These are phyloP conservation scores for Saccharomyces hybrid DNA, from an alignment of 1,139 yeast species.

Conservation along the genomic window DNA sequence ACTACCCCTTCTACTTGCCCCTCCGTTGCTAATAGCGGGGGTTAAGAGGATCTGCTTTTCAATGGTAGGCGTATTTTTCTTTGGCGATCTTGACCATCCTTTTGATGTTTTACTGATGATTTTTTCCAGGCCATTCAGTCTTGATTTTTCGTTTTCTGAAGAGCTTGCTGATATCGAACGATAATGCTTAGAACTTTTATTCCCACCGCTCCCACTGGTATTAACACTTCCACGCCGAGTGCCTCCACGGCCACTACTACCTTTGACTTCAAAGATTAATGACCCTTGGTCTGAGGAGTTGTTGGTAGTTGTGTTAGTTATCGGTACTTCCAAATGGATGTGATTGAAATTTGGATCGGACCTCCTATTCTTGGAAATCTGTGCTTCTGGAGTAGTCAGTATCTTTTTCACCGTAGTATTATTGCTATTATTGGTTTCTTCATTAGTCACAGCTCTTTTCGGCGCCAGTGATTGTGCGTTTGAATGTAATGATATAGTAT, in stretches of 20 bases:
- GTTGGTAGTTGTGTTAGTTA: not conserved
- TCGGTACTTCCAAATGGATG: not conserved
- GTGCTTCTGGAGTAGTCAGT: not conserved
- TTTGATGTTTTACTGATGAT: slow-evolving; percentile 18
- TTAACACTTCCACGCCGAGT: too few relatives aligned
- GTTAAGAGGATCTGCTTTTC: slow-evolving; percentile 2
- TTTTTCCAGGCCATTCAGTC: slow-evolving; percentile 17
- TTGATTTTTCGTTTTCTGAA: slow-evolving; percentile 9
- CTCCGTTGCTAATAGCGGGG: slow-evolving; percentile 6
- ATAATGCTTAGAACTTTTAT: slow-evolving; percentile 2
- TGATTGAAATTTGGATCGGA: not conserved
- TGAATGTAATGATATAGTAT: not conserved
- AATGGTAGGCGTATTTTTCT: not conserved
- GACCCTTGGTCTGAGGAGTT: not conserved
- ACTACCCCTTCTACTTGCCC: slow-evolving; percentile 1
- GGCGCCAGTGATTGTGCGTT: not conserved
- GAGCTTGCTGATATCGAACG: slow-evolving; percentile 3
- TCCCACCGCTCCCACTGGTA: not conserved
- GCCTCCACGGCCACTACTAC: not conserved
- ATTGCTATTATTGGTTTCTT: not conserved
- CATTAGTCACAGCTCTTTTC: not conserved
- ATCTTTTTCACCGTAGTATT: not conserved
- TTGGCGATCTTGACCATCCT: slow-evolving; percentile 20
- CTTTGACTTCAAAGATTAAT: not conserved
- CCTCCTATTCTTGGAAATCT: not conserved